phyloP scores from a whole-genome alignment of 2,329 filamentous ascomycete genomes.

The Leptographium galeiforme region DNA sequence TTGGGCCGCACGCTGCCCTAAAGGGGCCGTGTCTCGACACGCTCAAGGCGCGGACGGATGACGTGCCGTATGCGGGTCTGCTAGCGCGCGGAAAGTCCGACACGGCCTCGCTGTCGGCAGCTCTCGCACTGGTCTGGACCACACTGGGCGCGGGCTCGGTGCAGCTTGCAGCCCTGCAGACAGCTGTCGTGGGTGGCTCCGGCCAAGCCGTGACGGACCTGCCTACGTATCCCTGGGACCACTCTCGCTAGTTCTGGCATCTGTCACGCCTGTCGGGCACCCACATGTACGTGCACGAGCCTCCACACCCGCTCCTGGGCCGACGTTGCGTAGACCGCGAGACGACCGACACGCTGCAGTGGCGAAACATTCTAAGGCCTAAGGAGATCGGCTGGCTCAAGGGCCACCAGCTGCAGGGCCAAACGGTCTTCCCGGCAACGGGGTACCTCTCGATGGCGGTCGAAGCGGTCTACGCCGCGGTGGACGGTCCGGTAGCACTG shows the following conservation, averaged over 20 bases:
- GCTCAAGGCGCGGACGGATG: constrained; percentile 19
- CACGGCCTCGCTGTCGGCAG: constrained; percentile 27
- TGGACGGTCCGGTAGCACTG: neutral
- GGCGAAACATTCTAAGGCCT: constrained; percentile 8
- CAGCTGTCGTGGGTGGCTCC: no score
- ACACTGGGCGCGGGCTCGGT: constrained; percentile 24
- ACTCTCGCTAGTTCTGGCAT: constrained; percentile 31
- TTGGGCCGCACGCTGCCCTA: constrained; percentile 35
- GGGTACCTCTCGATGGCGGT: constrained; percentile 21
- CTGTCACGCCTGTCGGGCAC: constrained; percentile 27
- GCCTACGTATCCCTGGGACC: constrained; percentile 29
- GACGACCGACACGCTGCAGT: neutral
- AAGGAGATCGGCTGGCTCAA: constrained; percentile 20
- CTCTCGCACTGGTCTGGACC: constrained; percentile 30
- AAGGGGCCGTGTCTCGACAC: constrained; percentile 37
- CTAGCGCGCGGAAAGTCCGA: constrained; percentile 39
- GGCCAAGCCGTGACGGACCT: constrained; percentile 2
- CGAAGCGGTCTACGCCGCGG: neutral
- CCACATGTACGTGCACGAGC: no score
- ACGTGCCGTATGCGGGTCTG: constrained; percentile 25
- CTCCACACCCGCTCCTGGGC: neutral
- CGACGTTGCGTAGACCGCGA: neutral
- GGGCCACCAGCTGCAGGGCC: constrained; percentile 16
- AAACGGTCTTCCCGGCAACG: constrained; percentile 23
- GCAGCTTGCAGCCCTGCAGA: constrained; percentile 31